Conservation (phyloP, 805 yeast genomes). For the Phaffomyces thermotolerans region DNA sequence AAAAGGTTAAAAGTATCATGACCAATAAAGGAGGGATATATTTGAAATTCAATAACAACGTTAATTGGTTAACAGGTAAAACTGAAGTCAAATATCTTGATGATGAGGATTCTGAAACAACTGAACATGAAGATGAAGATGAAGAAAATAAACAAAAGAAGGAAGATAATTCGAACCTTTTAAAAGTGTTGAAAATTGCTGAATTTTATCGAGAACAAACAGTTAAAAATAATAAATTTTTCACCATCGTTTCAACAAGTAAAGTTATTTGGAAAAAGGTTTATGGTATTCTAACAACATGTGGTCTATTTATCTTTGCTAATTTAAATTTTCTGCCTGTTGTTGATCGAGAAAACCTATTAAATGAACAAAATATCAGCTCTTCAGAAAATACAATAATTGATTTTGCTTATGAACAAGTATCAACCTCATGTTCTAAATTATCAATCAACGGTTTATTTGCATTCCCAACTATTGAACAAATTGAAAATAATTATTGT, state of each 20-base stretch:
- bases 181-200: conserved; percentile 35
- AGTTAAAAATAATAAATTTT: conserved; percentile 23
- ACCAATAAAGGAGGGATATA: conserved; percentile 28
- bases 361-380: conserved; percentile 14
- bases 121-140: background rate
- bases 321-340: conserved; percentile 26
- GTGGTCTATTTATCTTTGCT: conserved; percentile 42
- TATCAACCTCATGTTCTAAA: conserved; percentile 26
- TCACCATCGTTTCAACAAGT: conserved; percentile 23
- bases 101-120: background rate
- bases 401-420: conserved; percentile 21
- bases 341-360: conserved; percentile 23
- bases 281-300: conserved; percentile 41
- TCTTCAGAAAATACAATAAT: conserved; percentile 25
- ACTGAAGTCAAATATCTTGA: conserved; percentile 14
- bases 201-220: conserved; percentile 35
- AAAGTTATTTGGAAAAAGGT: conserved; percentile 35
- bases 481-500: conserved; percentile 13
- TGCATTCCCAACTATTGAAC: conserved; percentile 25
- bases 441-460: conserved; percentile 33
- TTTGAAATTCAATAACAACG: conserved; percentile 23
- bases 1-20: conserved; percentile 7
- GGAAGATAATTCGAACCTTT: background rate
- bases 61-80: conserved; percentile 21
- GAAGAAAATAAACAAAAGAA: background rate